phyloP scores from a whole-genome alignment of 2,329 filamentous ascomycete genomes.

The Beauveria caledonica region DNA sequence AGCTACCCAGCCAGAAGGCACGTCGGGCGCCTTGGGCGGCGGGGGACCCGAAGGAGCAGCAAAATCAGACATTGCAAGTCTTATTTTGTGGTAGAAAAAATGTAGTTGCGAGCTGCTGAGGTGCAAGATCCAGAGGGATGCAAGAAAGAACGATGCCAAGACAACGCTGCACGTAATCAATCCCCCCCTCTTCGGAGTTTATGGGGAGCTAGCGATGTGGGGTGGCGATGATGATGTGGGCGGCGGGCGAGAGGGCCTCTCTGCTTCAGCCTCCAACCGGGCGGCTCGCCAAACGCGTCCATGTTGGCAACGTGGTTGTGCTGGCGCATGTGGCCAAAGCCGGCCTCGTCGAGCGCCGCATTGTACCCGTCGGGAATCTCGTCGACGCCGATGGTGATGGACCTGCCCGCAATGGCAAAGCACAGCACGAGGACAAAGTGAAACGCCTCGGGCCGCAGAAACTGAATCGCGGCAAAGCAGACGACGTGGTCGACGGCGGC shows the following conservation, averaged over 20 bases:
- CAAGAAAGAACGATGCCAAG: not conserved
- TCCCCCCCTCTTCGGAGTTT: not conserved
- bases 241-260: not conserved
- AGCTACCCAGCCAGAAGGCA: constrained; percentile 64
- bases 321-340: too few relatives aligned
- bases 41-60: constrained; percentile 45
- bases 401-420: too few relatives aligned
- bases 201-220: constrained; percentile 4
- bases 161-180: constrained; percentile 5
- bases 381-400: too few relatives aligned
- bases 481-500: too few relatives aligned
- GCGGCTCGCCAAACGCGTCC: too few relatives aligned
- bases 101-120: not conserved
- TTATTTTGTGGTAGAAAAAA: not conserved
- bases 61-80: constrained; percentile 42
- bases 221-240: not conserved
- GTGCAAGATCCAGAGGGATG: not conserved
- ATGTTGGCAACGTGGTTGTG: too few relatives aligned
- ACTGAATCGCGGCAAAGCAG: too few relatives aligned
- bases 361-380: too few relatives aligned
- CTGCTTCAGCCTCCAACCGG: too few relatives aligned
- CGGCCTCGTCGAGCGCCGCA: too few relatives aligned
- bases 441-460: too few relatives aligned
- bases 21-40: constrained; percentile 55
- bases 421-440: too few relatives aligned